Evolutionary conservation across 1,139 yeast species (phyloP).

Genomic region (Lizanozyma gosingica): DNA sequence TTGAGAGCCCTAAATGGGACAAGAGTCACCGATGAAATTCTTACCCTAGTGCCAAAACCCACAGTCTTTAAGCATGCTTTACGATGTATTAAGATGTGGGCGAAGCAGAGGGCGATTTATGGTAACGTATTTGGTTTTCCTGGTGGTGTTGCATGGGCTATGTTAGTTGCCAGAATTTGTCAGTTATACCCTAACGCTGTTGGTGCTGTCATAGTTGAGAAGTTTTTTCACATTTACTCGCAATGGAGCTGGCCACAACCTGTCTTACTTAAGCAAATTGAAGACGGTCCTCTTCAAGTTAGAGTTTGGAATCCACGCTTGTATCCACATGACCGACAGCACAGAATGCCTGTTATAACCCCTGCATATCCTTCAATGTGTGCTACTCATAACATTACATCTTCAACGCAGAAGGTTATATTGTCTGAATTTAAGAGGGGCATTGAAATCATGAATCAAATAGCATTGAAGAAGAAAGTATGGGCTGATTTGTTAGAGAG

Average conservation of each 20-base stretch:
- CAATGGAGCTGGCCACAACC: conserved; percentile 99
- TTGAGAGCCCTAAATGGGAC: conserved; percentile 89
- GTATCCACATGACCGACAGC: conserved; percentile 80
- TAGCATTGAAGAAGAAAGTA: conserved; percentile 48
- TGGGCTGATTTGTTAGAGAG: conserved; percentile 75
- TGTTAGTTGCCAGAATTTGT: conserved; percentile 94
- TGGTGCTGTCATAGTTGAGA: conserved; percentile 79
- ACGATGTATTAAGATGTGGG: conserved; percentile 93
- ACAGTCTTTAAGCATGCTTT: conserved; percentile 89
- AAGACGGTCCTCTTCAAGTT: conserved; percentile 94
- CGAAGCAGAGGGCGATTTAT: conserved; percentile 87
- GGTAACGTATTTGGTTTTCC: conserved; percentile 96
- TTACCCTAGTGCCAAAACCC: conserved; percentile 83
- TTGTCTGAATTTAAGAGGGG: conserved; percentile 72
- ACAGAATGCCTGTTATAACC: conserved; percentile 97
- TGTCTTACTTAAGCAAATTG: conserved; percentile 81
- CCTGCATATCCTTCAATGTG: conserved; percentile 99
- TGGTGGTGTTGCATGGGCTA: conserved; percentile 99
- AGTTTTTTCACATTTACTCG: conserved; percentile 76
- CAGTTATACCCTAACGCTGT: conserved; percentile 95
- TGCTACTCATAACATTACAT: conserved; percentile 92
- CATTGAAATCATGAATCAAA: conserved; percentile 58
- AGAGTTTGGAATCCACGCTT: conserved; percentile 95
- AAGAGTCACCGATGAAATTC: conserved; percentile 91
- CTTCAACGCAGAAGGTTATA: conserved; percentile 77